Percentiles rank a stretch among this genome's conserved stretches.
Evolutionary conservation across 805 yeast species (phyloP).

Genomic region (Candida caryicola): DNA sequence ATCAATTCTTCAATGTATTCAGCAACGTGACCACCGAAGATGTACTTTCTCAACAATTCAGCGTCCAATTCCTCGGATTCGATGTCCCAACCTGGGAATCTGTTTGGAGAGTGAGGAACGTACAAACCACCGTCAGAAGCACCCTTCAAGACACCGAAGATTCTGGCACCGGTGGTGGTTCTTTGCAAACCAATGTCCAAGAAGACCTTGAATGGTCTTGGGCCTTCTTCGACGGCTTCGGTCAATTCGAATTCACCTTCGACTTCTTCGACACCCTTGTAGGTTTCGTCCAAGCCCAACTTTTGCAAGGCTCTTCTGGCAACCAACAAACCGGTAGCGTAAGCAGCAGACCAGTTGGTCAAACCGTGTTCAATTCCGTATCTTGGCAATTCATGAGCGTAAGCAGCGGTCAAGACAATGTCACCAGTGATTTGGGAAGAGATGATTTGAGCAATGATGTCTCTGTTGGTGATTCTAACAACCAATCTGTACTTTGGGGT

Average conservation of each 20-base stretch:
- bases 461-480: slow-evolving; percentile 99
- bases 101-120: slow-evolving; percentile 98
- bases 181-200: slow-evolving; percentile 99
- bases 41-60: slow-evolving; percentile 96
- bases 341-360: slow-evolving; percentile 99
- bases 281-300: slow-evolving; percentile 97
- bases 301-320: slow-evolving; percentile 99
- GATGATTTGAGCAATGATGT: slow-evolving; percentile 95
- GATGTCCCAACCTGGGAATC: slow-evolving; percentile 99
- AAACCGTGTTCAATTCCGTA: slow-evolving; percentile 98
- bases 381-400: slow-evolving; percentile 97
- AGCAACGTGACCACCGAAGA: slow-evolving; percentile 99
- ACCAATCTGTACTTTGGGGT: slow-evolving; percentile 99
- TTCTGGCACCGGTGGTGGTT: slow-evolving; percentile 99
- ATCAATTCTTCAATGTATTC: slow-evolving; percentile 99
- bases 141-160: slow-evolving; percentile 99
- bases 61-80: slow-evolving; percentile 98
- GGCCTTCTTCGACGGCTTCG: slow-evolving; percentile 99
- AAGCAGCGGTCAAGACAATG: slow-evolving; percentile 93
- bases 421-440: slow-evolving; percentile 98
- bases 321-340: slow-evolving; percentile 96
- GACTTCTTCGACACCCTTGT: slow-evolving; percentile 98
- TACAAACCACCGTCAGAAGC: slow-evolving; percentile 99
- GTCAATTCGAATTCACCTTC: slow-evolving; percentile 98
- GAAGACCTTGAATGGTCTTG: slow-evolving; percentile 99